These are phyloP conservation scores for Nemania sp. DNA, from an alignment of 2,329 filamentous ascomycete species.

Conservation along the genomic window DNA sequence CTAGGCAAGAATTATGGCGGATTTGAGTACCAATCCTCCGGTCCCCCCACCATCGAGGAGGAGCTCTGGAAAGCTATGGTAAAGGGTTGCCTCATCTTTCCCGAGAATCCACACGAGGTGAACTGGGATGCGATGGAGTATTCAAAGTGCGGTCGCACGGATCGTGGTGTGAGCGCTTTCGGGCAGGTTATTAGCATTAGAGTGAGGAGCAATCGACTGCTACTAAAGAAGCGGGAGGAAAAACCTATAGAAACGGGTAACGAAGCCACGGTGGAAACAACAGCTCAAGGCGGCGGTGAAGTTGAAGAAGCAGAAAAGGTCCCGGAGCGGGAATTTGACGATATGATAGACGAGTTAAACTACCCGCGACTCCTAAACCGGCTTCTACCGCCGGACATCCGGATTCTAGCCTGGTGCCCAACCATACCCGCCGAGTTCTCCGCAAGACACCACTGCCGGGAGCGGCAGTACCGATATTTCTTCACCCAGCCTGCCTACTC, in stretches of 20 bases:
- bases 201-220: constrained; percentile 81
- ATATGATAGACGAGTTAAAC: constrained; percentile 81
- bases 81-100: constrained; percentile 84
- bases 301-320: constrained; percentile 30
- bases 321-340: constrained; percentile 64
- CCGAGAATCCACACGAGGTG: constrained; percentile 70
- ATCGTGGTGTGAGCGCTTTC: constrained; percentile 94
- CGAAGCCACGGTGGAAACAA: constrained; percentile 26
- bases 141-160: constrained; percentile 94
- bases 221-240: constrained; percentile 54
- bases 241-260: background rate
- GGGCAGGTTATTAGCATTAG: constrained; percentile 90
- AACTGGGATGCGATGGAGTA: constrained; percentile 90
- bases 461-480: constrained; percentile 94
- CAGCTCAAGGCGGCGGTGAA: constrained; percentile 20
- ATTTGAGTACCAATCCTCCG: constrained; percentile 83
- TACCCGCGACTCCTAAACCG: constrained; percentile 89
- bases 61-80: constrained; percentile 91
- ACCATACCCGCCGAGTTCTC: constrained; percentile 83
- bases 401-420: constrained; percentile 93
- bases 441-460: constrained; percentile 91
- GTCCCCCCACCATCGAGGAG: constrained; percentile 87
- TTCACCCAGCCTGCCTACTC: constrained; percentile 93
- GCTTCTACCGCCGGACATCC: constrained; percentile 88
- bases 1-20: constrained; percentile 92